Evolutionary conservation across 495 filamentous ascomycete genomes (phyloP).

Genomic region (Annulohypoxylon maeteangense): DNA sequence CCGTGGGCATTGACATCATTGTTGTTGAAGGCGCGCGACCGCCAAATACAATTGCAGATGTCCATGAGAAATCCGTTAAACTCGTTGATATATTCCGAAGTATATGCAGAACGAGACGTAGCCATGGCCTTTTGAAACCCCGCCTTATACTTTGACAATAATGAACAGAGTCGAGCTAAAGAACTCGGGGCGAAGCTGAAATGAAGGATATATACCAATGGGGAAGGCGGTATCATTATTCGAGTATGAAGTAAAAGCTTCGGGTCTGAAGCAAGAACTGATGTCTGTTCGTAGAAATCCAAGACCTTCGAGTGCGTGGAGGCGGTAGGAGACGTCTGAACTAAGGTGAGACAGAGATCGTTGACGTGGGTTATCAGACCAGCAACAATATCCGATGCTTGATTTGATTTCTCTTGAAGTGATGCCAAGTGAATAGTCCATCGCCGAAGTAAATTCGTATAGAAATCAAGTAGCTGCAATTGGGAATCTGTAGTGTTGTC

Average conservation of each 20-base stretch:
- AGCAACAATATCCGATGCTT: conserved; percentile 52
- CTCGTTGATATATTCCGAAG: conserved; percentile 66
- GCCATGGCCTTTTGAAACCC: conserved; percentile 75
- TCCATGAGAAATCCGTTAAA: conserved; percentile 94
- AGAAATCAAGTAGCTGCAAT: conserved; percentile 71
- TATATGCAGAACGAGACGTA: conserved; percentile 52
- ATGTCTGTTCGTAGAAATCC: conserved; percentile 72
- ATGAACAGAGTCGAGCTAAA: conserved; percentile 76
- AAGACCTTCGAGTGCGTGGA: conserved; percentile 65
- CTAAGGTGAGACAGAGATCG: conserved; percentile 68
- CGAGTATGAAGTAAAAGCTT: conserved; percentile 61
- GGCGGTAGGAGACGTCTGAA: conserved; percentile 58
- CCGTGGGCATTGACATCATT: conserved; percentile 77
- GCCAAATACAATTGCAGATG: conserved; percentile 86
- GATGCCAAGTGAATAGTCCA: conserved; percentile 68
- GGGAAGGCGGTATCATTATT: conserved; percentile 73
- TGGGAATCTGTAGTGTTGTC: conserved; percentile 62
- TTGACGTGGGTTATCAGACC: conserved; percentile 68
- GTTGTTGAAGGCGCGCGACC: conserved; percentile 75
- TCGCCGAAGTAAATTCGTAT: conserved; percentile 72
- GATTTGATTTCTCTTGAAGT: conserved; percentile 34
- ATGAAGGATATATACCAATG: conserved; percentile 74
- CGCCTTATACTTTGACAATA: conserved; percentile 75
- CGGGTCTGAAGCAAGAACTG: conserved; percentile 65
- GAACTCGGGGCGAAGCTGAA: conserved; percentile 70